Conservation (phyloP, 2,329 filamentous ascomycete genomes). For the Fusarium robinianum region DNA sequence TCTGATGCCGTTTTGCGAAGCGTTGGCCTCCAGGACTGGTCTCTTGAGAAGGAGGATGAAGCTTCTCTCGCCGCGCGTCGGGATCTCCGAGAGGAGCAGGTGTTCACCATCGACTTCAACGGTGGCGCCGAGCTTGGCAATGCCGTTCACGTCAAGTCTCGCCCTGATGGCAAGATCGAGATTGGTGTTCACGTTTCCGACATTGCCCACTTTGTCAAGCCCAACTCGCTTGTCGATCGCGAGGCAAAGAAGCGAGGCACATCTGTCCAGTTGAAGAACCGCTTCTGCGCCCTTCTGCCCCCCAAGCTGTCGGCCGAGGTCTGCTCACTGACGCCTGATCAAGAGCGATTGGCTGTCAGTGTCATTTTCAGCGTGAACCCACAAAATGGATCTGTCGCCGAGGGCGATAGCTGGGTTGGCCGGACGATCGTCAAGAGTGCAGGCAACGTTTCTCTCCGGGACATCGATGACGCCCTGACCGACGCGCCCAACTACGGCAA, state of each 20-base stretch:
- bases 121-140: constrained; percentile 88
- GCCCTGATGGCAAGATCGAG: constrained; percentile 84
- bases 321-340: constrained; percentile 82
- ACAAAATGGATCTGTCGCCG: constrained; percentile 74
- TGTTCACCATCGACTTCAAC: constrained; percentile 91
- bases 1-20: constrained; percentile 94
- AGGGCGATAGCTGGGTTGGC: constrained; percentile 91
- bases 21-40: constrained; percentile 91
- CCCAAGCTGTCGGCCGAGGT: constrained; percentile 83
- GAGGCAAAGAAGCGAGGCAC: constrained; percentile 98
- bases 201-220: constrained; percentile 95
- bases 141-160: constrained; percentile 87
- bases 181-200: constrained; percentile 95
- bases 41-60: constrained; percentile 81
- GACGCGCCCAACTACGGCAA: constrained; percentile 66
- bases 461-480: constrained; percentile 81
- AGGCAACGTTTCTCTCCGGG: constrained; percentile 80
- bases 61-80: constrained; percentile 73
- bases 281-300: constrained; percentile 84
- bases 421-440: constrained; percentile 91
- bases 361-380: constrained; percentile 91
- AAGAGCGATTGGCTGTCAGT: constrained; percentile 89
- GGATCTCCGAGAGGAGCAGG: constrained; percentile 86
- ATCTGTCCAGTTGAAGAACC: constrained; percentile 91
- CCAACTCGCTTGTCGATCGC: constrained; percentile 91